Evolutionary conservation across 1,284 basidiomycete genomes (phyloP), one percentile per base, ranked within the genome.

Genomic region (Sporisorium scitamineum): DNA sequence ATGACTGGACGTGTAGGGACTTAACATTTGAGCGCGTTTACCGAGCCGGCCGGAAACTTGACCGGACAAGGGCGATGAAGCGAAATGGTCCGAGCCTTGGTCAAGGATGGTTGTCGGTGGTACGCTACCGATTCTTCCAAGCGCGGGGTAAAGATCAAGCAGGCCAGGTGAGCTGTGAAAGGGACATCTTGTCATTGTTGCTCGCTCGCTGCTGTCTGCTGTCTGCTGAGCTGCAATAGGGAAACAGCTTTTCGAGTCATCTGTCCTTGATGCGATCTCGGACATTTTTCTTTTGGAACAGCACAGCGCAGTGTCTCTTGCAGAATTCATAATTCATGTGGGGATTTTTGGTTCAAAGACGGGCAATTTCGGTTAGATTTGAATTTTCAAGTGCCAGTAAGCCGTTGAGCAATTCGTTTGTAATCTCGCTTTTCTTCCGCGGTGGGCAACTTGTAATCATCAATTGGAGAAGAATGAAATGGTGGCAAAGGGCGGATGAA

Each of bases 331-430:
- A 48, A 41, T 39, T 47, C 29, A 10, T 58, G 54, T 52, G 42
- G 47, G 31, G 10, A 22, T 42, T 31, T 41, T n/a, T 45, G 29
- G 48, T 34, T 22, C 32, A 2, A 52, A 54, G 44, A 52, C 66
- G 60, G 55, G 60, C 66, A 50, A 22, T 62, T 62, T 69, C 60
- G 66, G 66, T 55, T 62, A 69, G 55, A 62, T 59, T 44, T 34
- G 44, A 13, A 14, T 39, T 37, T 50, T 53, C 22, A 18, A 53
- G 24, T 13, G 34, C 22, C 34, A 11, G 20, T n/a, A 1, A 3
- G 6, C n/a, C n/a, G n/a, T n/a, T n/a, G n/a, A n/a, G n/a, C n/a
- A n/a, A n/a, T 1, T 22, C 31, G 32, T 54, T 55, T 24, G 42
- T 22, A 31, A 37, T n/a, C 31, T 14, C 31, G 50, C 29, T 14